Evolutionary conservation across 2,329 filamentous ascomycete genomes (phyloP).

Genomic region (Trichoderma afroharzianum): DNA sequence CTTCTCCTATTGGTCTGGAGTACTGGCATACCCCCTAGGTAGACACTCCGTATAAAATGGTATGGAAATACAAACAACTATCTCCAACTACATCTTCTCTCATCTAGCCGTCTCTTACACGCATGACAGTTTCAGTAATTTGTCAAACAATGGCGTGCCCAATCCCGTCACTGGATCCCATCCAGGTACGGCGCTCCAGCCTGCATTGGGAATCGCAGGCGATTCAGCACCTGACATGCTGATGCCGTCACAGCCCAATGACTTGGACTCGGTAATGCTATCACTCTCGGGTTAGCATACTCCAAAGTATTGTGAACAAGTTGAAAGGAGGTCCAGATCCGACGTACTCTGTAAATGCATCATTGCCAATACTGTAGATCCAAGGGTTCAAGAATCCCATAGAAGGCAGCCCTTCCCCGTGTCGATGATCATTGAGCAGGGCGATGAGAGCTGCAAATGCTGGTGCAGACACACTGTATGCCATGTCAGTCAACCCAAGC

Average conservation of each 20-base stretch:
- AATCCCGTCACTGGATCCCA: slow-evolving; percentile 21
- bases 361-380: slow-evolving; percentile 44
- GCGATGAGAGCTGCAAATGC: slow-evolving; percentile 60
- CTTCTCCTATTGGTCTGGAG: no score
- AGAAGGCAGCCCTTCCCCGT: slow-evolving; percentile 48
- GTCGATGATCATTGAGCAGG: slow-evolving; percentile 60
- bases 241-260: slow-evolving; percentile 30
- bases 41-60: no score
- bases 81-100: background rate
- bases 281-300: slow-evolving; percentile 6
- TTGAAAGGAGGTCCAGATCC: background rate
- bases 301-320: background rate
- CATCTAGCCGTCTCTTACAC: background rate
- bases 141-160: slow-evolving; percentile 19
- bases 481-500: background rate
- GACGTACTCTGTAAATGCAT: slow-evolving; percentile 36
- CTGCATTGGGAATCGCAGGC: slow-evolving; percentile 23
- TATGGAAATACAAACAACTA: background rate
- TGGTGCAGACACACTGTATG: slow-evolving; percentile 53
- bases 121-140: slow-evolving; percentile 6
- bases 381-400: slow-evolving; percentile 62
- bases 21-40: no score
- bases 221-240: slow-evolving; percentile 27
- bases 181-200: slow-evolving; percentile 17
- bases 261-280: slow-evolving; percentile 36